Conservation (phyloP, 164 flowering plant genomes). For the Stephania yunnanensis region DNA sequence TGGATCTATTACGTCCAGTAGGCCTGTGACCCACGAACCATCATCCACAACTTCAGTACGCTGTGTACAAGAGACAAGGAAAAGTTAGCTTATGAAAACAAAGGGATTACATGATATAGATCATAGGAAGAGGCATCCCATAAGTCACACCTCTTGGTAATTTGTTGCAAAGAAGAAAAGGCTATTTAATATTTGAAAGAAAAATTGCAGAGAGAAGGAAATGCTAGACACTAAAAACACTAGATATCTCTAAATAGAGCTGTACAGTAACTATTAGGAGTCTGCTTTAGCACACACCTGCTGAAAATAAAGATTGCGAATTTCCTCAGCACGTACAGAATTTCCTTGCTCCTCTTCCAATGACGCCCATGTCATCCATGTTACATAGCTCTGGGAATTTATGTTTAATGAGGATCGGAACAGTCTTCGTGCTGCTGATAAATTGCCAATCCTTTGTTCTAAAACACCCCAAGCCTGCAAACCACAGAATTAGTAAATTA, state of each 20-base stretch:
- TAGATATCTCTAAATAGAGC: not conserved
- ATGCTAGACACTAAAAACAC: not conserved
- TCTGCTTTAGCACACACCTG: slow-evolving; percentile 43
- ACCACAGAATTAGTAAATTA: not conserved
- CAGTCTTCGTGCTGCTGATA: slow-evolving; percentile 81
- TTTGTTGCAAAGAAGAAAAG: no score
- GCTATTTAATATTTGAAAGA: not conserved
- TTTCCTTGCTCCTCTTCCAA: slow-evolving; percentile 91
- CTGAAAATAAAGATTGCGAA: slow-evolving; percentile 83
- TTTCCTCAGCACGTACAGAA: slow-evolving; percentile 82
- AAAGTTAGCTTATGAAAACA: slow-evolving; percentile 3
- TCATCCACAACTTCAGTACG: slow-evolving; percentile 94
- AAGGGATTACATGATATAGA: no score
- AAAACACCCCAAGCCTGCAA: slow-evolving; percentile 96
- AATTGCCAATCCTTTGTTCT: slow-evolving; percentile 78
- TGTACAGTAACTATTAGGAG: not conserved
- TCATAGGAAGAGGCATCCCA: no score
- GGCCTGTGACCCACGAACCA: slow-evolving; percentile 86
- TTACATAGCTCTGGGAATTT: slow-evolving; percentile 85
- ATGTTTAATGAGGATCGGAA: slow-evolving; percentile 78
- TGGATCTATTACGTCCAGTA: slow-evolving; percentile 79
- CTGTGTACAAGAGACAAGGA: slow-evolving; percentile 34
- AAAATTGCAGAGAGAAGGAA: not conserved
- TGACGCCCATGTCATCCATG: slow-evolving; percentile 98
- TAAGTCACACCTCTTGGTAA: no score